A percentile compares a stretch with the other conserved stretches of the same genome.
phyloP scores from a whole-genome alignment of 1,139 yeast species.

The Taphrina betulina region DNA sequence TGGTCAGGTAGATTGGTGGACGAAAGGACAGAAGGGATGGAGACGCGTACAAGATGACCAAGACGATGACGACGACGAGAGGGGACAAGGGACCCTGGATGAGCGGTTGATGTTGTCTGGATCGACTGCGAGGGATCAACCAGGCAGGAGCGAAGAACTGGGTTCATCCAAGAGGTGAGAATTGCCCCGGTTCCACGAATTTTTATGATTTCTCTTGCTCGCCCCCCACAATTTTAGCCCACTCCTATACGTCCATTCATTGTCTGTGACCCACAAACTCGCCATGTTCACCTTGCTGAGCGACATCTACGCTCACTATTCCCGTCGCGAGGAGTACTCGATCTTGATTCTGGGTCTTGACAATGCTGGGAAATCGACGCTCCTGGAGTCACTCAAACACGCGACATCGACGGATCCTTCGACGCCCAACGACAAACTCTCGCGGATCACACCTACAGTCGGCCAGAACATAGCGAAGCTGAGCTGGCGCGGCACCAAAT shows the following conservation, averaged over 20 bases:
- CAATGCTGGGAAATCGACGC: conserved; percentile 85
- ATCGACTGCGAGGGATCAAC: conserved; percentile 9
- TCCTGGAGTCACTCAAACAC: conserved; percentile 16
- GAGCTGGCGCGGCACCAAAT: conserved; percentile 35
- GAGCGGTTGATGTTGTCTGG: conserved; percentile 2
- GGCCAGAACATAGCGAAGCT: conserved; percentile 55
- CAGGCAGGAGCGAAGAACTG: conserved; percentile 17
- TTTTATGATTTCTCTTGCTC: no score
- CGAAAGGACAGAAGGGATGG: conserved; percentile 25
- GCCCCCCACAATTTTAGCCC: no score
- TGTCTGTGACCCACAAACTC: no score
- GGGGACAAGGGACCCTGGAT: background rate
- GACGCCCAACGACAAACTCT: background rate
- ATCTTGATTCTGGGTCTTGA: conserved; percentile 85
- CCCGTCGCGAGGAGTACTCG: conserved; percentile 52
- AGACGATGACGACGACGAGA: conserved; percentile 14
- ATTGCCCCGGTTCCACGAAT: no score
- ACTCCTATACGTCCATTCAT: no score
- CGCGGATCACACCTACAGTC: conserved; percentile 54
- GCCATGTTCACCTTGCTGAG: conserved; percentile 27
- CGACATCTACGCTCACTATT: conserved; percentile 5
- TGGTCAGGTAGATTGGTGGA: conserved; percentile 12
- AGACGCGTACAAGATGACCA: conserved; percentile 29
- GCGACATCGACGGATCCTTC: background rate
- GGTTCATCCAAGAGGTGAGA: conserved; percentile 11